Percentiles rank a stretch among this genome's conserved stretches.
Conservation (phyloP, 2,329 filamentous ascomycete species). For the Ophiostoma perfectum region DNA sequence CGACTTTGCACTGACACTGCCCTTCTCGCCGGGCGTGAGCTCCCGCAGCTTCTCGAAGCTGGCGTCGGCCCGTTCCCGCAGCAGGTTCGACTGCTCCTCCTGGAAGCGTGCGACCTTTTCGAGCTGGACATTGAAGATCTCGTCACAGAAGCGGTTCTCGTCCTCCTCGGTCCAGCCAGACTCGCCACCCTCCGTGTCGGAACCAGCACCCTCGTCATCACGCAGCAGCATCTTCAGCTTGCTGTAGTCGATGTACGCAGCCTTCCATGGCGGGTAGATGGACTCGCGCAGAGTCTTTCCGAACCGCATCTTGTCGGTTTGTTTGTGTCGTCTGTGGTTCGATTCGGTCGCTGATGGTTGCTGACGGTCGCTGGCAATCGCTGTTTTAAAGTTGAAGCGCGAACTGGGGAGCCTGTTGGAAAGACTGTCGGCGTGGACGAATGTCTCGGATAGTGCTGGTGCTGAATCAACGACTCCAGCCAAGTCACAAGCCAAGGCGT, state of each 20-base stretch:
- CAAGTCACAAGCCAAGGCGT: conserved; percentile 3
- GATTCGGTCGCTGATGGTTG: neutral
- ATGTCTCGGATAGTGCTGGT: conserved; percentile 6
- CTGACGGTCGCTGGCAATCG: too few species aligned
- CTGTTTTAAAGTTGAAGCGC: too few species aligned
- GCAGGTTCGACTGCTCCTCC: conserved; percentile 60
- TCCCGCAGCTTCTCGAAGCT: conserved; percentile 70
- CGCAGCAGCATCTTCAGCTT: conserved; percentile 87
- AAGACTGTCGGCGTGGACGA: neutral
- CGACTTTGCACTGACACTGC: conserved; percentile 36
- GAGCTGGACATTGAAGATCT: conserved; percentile 88
- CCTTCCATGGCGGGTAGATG: conserved; percentile 81
- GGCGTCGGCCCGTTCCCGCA: conserved; percentile 51
- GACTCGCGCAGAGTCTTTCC: conserved; percentile 78
- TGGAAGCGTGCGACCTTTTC: conserved; percentile 94
- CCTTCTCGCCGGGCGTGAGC: conserved; percentile 61
- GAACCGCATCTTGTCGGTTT: conserved; percentile 66
- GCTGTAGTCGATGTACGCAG: conserved; percentile 89
- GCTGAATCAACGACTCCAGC: too few species aligned
- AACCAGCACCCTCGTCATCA: conserved; percentile 61
- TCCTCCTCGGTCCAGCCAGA: conserved; percentile 80
- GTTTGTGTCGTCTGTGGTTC: neutral
- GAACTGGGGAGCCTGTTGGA: too few species aligned
- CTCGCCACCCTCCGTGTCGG: conserved; percentile 44
- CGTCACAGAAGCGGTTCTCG: conserved; percentile 88